Evolutionary conservation across 169 alveolate genomes (phyloP).

Genomic region (Eimeria sp.): DNA sequence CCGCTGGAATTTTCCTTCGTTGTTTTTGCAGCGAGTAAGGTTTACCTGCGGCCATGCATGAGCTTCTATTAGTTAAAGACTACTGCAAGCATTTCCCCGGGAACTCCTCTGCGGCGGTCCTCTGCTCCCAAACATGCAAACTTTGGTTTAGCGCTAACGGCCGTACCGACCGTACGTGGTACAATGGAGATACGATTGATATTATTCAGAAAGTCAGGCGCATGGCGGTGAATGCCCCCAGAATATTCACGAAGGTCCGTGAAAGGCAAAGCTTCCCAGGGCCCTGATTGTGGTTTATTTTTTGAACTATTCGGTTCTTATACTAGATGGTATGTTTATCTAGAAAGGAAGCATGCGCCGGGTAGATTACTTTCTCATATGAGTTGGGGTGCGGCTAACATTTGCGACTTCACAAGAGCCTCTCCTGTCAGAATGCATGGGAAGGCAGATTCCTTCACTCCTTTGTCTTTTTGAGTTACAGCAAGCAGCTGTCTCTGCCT

Average conservation of each 20-base stretch:
- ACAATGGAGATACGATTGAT: background rate
- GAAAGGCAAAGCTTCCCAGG: background rate
- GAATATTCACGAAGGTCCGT: background rate
- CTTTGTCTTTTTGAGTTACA: background rate
- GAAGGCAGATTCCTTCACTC: background rate
- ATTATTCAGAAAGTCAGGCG: slow-evolving; percentile 15
- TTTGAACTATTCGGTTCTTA: background rate
- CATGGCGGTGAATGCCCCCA: background rate
- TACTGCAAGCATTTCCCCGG: background rate
- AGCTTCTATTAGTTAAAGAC: background rate
- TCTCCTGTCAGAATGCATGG: background rate
- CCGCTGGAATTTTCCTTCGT: background rate
- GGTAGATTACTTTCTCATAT: background rate
- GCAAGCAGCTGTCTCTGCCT: background rate
- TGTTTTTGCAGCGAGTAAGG: background rate
- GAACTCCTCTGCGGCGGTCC: background rate
- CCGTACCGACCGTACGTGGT: background rate
- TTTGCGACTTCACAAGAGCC: background rate
- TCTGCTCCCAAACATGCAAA: background rate
- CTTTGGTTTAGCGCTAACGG: background rate
- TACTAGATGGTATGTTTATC: background rate
- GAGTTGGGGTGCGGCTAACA: background rate
- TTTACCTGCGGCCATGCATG: background rate
- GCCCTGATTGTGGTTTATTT: background rate
- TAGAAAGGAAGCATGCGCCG: no score